These are phyloP conservation scores for Solanum hybrid DNA, from an alignment of 305 asterid species.

Conservation along the genomic window DNA sequence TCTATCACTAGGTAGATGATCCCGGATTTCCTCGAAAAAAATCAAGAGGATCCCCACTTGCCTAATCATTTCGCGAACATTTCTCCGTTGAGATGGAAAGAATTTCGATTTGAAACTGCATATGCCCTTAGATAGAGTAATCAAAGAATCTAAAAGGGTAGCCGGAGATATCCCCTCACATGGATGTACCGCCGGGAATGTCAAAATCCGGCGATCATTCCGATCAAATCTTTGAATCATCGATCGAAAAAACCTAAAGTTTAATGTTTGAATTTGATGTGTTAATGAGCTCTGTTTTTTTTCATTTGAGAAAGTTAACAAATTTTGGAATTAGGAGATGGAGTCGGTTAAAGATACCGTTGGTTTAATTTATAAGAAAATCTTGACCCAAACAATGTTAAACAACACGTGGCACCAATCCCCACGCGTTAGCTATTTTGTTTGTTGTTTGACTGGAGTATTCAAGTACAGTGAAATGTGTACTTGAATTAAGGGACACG, in stretches of 20 bases:
- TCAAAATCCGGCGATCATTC: conserved; percentile 57
- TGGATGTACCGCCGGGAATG: conserved; percentile 65
- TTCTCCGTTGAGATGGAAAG: conserved; percentile 40
- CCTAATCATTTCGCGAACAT: conserved; percentile 51
- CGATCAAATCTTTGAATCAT: conserved; percentile 37
- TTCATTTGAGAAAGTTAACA: neutral
- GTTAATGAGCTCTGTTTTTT: neutral
- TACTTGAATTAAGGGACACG: conserved; percentile 28
- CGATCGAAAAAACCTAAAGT: neutral
- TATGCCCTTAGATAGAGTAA: conserved; percentile 31
- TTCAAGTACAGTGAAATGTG: neutral
- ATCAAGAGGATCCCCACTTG: conserved; percentile 49
- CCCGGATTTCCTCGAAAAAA: conserved; percentile 52
- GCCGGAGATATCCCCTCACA: conserved; percentile 52
- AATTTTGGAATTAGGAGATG: neutral
- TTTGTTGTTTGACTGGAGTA: neutral
- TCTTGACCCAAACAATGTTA: neutral
- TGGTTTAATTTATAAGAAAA: neutral
- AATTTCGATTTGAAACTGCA: conserved; percentile 24
- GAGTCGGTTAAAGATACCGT: neutral
- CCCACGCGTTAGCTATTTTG: neutral
- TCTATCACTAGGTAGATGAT: conserved; percentile 4
- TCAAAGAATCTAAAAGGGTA: conserved; percentile 48
- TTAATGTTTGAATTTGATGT: neutral
- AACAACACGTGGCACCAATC: conserved; percentile 35